Evolutionary conservation across 225 moss, liverwort and hornwort genomes (phyloP).

Genomic region (Marchantia paleacea): DNA sequence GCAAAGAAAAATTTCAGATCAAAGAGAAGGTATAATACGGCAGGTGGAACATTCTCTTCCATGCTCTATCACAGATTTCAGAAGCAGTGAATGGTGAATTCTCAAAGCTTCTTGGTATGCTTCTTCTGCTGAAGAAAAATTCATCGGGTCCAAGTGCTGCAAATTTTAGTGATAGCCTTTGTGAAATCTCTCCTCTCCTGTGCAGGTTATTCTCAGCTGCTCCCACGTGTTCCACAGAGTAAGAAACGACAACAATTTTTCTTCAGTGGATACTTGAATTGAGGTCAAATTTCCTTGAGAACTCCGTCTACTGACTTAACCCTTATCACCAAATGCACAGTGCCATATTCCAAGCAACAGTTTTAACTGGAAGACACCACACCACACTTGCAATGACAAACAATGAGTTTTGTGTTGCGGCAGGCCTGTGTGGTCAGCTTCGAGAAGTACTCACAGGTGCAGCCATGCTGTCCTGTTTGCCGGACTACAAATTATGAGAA

Average conservation of each 20-base stretch:
- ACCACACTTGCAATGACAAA: background rate
- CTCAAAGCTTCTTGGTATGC: too few species aligned
- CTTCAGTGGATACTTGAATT: background rate
- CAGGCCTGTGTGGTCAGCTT: conserved; percentile 39
- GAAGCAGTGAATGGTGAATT: too few species aligned
- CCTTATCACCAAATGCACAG: background rate
- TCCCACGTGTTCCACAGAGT: conserved; percentile 43
- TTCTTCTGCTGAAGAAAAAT: too few species aligned
- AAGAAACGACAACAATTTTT: background rate
- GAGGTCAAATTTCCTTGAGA: background rate
- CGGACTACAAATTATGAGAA: conserved; percentile 35
- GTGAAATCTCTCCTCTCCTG: background rate
- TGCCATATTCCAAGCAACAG: background rate
- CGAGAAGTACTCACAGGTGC: conserved; percentile 32
- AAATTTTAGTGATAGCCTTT: too few species aligned
- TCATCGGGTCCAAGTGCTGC: too few species aligned
- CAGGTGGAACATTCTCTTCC: background rate
- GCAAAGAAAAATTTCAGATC: conserved; percentile 38
- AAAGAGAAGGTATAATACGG: conserved; percentile 30
- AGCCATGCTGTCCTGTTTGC: conserved; percentile 42
- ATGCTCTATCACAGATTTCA: too few species aligned
- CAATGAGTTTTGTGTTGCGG: background rate
- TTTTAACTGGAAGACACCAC: background rate
- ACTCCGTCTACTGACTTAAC: too few species aligned
- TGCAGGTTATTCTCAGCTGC: conserved; percentile 41